Base-by-base conservation (phyloP, 2,329 filamentous ascomycete genomes). In the Amauroascus niger region DNA sequence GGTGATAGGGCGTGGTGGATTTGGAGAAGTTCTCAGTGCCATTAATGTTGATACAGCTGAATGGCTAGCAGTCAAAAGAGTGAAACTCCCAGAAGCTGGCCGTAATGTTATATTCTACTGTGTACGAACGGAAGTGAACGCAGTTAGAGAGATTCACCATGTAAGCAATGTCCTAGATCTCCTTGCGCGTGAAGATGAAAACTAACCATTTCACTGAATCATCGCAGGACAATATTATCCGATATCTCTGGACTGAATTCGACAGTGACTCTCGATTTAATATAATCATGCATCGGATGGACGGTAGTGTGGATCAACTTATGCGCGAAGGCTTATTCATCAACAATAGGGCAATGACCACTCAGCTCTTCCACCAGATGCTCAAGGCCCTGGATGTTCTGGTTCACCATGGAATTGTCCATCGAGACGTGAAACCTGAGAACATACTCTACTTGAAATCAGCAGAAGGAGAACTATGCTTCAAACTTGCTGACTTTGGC, bases 401-500 rank as follows among this genome's bases (percentile, higher is more conserved):
- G n/a, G 49, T 51, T 6, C 53, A 16, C 22, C 46, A 52, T 4
- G 22, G 46, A 41, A 54, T 58, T 39, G 45, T 62, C 16, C 58
- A 62, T 53, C 53, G 60, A 39, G 59, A 61, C 45, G 55, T 61
- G 6, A 63, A 63, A 50, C 59, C 57, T 6, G 59, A 49, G 22
- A 63, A 63, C 41, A 62, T 63, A 43, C 61, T 63, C 54, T 63
- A 58, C 52, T 48, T 44, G 32, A 30, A 45, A 24, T 8, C 11
- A 11, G 33, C 16, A 16, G 47, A 47, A 26, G 40, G 53, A n/a
- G 3, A 5, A 26, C 9, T 59, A 59, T 56, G 18, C 16, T 6
- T 61, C 40, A 48, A 59, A 30, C 57, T 64, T 18, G 55, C 53
- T 20, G 61, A 63, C 56, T 60, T 62, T 55, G 60, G 62, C 13